A percentile compares a stretch with the other conserved stretches of the same genome.
These are phyloP conservation scores for Trifolium pratense DNA, from an alignment of 306 rosid species.

Conservation along the genomic window DNA sequence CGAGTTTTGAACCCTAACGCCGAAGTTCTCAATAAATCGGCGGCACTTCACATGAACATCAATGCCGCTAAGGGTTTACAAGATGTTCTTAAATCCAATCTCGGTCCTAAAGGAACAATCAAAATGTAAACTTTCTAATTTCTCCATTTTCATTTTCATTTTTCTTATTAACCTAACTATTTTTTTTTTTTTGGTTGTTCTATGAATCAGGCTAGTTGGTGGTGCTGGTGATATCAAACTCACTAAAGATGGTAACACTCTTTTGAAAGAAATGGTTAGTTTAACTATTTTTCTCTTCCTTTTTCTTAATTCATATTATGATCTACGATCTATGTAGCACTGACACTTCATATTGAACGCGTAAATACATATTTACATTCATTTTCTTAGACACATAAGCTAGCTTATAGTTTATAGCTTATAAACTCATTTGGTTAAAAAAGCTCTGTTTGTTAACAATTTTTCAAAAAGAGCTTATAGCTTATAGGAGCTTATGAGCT, in stretches of 20 bases:
- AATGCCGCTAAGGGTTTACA: constrained; percentile 97
- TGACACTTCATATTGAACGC: neutral
- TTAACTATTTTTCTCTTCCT: neutral
- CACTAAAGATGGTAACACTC: constrained; percentile 96
- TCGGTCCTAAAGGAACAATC: constrained; percentile 98
- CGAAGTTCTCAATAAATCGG: constrained; percentile 96
- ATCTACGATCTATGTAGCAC: neutral
- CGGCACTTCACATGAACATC: constrained; percentile 95
- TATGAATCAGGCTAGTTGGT: constrained; percentile 82
- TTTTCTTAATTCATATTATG: neutral
- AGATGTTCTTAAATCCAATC: constrained; percentile 90
- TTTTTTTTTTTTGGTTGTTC: neutral
- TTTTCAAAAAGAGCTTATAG: too few relatives aligned
- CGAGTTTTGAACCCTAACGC: constrained; percentile 89
- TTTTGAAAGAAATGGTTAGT: constrained; percentile 88
- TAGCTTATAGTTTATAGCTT: too few relatives aligned
- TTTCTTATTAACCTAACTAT: neutral
- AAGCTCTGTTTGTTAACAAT: too few relatives aligned
- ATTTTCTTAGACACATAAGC: too few relatives aligned
- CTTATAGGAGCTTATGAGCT: too few relatives aligned
- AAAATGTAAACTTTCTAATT: constrained; percentile 56
- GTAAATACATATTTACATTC: too few relatives aligned
- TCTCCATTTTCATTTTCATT: neutral
- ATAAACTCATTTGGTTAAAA: too few relatives aligned
- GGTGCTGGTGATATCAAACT: constrained; percentile 97